Percentiles rank a stretch among this genome's conserved stretches.
Evolutionary conservation across 768 basidiomycete species (phyloP).

Genomic region (Tulasnella sp.): DNA sequence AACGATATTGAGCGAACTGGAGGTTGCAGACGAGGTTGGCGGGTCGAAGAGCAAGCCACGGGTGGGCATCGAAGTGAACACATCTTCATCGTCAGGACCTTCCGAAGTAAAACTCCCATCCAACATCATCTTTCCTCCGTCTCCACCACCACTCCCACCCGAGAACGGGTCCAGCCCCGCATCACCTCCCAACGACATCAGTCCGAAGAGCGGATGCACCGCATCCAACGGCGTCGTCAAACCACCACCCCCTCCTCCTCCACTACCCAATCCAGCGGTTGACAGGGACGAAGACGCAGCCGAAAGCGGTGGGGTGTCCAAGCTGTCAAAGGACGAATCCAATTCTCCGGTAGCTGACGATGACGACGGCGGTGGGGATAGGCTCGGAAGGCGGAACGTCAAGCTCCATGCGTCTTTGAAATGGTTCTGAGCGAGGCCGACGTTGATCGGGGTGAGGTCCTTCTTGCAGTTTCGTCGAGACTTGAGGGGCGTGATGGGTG

Average conservation of each 20-base stretch:
- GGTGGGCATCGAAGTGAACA: not conserved
- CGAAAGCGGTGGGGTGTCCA: conserved; percentile 1
- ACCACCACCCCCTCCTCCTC: not conserved
- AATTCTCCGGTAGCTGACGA: not conserved
- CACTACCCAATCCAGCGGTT: not conserved
- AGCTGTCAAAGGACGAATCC: not conserved
- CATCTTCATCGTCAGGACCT: not conserved
- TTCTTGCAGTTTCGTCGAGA: not conserved
- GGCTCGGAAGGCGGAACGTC: not conserved
- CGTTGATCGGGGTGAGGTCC: conserved; percentile 3
- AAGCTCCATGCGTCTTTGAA: conserved; percentile 8
- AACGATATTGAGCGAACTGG: not conserved
- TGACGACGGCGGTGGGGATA: not conserved
- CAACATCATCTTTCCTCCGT: not conserved
- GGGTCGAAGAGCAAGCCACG: not conserved
- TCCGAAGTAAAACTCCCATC: not conserved
- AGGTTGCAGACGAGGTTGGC: not conserved
- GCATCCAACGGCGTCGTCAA: conserved; percentile 1
- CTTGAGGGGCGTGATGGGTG: not conserved
- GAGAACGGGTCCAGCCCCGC: not conserved
- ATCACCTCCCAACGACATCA: not conserved
- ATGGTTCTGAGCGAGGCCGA: conserved; percentile 8
- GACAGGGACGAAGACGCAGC: conserved; percentile 4
- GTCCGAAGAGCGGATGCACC: not conserved
- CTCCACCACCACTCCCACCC: not conserved